Conservation (phyloP, 495 filamentous ascomycete genomes). For the Penicillium cataractarum region DNA sequence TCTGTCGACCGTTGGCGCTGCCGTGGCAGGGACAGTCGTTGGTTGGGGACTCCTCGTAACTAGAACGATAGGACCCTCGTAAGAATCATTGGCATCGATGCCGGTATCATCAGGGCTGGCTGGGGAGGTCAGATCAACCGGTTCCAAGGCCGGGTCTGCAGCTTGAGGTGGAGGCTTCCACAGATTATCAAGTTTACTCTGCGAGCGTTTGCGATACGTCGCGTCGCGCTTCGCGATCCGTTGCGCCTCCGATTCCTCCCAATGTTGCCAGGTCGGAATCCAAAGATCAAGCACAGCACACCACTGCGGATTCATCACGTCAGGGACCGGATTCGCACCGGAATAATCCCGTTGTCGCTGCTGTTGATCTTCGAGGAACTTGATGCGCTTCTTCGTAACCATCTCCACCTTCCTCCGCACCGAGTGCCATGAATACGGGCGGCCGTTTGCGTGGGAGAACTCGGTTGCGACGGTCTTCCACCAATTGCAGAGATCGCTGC, state of each 20-base stretch:
- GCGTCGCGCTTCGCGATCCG: constrained; percentile 49
- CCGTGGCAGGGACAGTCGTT: not conserved
- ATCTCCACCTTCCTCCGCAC: constrained; percentile 51
- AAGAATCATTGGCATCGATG: constrained; percentile 4
- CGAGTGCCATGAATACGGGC: constrained; percentile 52
- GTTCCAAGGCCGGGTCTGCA: not conserved
- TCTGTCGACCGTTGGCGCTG: not conserved
- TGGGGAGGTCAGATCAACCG: not conserved
- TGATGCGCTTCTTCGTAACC: constrained; percentile 49
- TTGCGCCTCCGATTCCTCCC: constrained; percentile 43
- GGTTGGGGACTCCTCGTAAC: constrained; percentile 8
- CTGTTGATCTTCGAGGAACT: constrained; percentile 43
- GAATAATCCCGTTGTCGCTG: constrained; percentile 16
- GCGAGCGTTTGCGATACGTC: constrained; percentile 43
- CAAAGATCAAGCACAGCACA: constrained; percentile 45
- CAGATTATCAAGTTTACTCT: constrained; percentile 15
- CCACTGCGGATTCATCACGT: constrained; percentile 47
- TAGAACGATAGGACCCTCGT: constrained; percentile 4
- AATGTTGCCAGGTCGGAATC: constrained; percentile 50
- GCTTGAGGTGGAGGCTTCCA: constrained; percentile 5
- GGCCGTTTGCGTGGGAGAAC: constrained; percentile 43
- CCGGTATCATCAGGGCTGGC: constrained; percentile 7
- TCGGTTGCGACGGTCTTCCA: constrained; percentile 48
- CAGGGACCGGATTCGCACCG: constrained; percentile 21
- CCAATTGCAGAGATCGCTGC: constrained; percentile 53